Evolutionary conservation across 805 yeast species (phyloP).

Genomic region (Yarrowia sp.): DNA sequence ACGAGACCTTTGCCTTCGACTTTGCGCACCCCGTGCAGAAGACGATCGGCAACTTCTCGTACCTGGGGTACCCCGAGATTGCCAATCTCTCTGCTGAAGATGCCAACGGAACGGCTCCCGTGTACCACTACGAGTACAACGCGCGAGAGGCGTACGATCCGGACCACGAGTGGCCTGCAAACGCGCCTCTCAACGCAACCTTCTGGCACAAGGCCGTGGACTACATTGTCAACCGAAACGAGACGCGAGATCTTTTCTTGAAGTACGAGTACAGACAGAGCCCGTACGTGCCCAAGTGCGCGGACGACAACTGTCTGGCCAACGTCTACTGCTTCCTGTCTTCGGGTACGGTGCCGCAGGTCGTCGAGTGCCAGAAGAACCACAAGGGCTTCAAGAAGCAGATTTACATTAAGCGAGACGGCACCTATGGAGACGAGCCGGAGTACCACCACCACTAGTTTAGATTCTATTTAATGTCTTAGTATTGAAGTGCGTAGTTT

Average conservation of each 20-base stretch:
- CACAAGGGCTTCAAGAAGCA: conserved; percentile 16
- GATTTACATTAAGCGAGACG: conserved; percentile 14
- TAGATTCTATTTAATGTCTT: background rate
- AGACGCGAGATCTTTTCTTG: conserved; percentile 46
- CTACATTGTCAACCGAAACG: conserved; percentile 44
- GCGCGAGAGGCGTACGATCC: conserved; percentile 43
- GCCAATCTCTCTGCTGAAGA: background rate
- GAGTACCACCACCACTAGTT: background rate
- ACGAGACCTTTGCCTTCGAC: conserved; percentile 45
- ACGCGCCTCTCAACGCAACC: conserved; percentile 60
- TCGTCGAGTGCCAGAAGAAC: conserved; percentile 30
- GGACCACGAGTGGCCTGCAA: conserved; percentile 56
- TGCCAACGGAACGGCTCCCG: background rate
- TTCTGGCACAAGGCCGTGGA: conserved; percentile 52
- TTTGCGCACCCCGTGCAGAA: background rate
- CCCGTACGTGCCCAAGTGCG: conserved; percentile 53
- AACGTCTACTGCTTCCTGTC: conserved; percentile 44
- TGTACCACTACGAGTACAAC: conserved; percentile 61
- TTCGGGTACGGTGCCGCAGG: conserved; percentile 35
- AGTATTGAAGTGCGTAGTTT: no score
- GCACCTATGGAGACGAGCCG: conserved; percentile 8
- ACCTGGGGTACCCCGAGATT: conserved; percentile 29
- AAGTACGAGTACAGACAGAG: conserved; percentile 51
- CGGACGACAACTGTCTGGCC: conserved; percentile 38
- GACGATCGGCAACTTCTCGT: background rate